Percentiles rank a stretch among this genome's conserved stretches.
Conservation (phyloP, 495 filamentous ascomycete genomes). For the Lasiosphaeriaceae sp. region DNA sequence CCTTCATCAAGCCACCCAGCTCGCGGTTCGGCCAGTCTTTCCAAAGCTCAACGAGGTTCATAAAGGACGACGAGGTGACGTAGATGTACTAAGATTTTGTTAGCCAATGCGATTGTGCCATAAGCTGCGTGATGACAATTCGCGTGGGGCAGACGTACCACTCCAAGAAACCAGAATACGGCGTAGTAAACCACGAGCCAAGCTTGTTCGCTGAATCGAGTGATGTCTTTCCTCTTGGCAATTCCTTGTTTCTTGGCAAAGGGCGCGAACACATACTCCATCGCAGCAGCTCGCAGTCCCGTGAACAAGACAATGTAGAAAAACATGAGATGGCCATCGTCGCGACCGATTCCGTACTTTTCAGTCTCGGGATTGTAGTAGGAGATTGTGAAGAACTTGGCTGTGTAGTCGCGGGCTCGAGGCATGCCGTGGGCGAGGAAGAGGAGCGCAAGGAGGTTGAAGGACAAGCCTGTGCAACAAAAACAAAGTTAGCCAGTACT, state of each 20-base stretch:
- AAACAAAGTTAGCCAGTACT: not conserved
- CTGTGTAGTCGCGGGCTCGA: slow-evolving; percentile 67
- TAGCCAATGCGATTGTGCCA: slow-evolving; percentile 12
- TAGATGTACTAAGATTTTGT: slow-evolving; percentile 65
- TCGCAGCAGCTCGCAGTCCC: slow-evolving; percentile 73
- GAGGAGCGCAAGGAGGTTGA: slow-evolving; percentile 63
- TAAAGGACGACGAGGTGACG: slow-evolving; percentile 70
- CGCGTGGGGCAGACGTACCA: slow-evolving; percentile 59
- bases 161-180: slow-evolving; percentile 75
- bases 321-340: slow-evolving; percentile 74
- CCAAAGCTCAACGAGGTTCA: slow-evolving; percentile 78
- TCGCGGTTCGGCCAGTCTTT: slow-evolving; percentile 73
- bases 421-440: slow-evolving; percentile 78
- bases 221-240: slow-evolving; percentile 63
- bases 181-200: slow-evolving; percentile 81
- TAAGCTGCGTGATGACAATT: not conserved
- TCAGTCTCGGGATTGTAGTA: slow-evolving; percentile 68
- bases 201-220: slow-evolving; percentile 87
- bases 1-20: slow-evolving; percentile 70
- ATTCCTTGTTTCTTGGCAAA: slow-evolving; percentile 66
- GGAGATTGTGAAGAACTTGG: slow-evolving; percentile 80
- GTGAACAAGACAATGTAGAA: slow-evolving; percentile 84
- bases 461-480: slow-evolving; percentile 25
- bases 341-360: slow-evolving; percentile 67
- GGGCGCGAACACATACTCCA: slow-evolving; percentile 83